Evolutionary conservation across 2,329 filamentous ascomycete genomes (phyloP).

Genomic region (Neopestalotiopsis sp.): DNA sequence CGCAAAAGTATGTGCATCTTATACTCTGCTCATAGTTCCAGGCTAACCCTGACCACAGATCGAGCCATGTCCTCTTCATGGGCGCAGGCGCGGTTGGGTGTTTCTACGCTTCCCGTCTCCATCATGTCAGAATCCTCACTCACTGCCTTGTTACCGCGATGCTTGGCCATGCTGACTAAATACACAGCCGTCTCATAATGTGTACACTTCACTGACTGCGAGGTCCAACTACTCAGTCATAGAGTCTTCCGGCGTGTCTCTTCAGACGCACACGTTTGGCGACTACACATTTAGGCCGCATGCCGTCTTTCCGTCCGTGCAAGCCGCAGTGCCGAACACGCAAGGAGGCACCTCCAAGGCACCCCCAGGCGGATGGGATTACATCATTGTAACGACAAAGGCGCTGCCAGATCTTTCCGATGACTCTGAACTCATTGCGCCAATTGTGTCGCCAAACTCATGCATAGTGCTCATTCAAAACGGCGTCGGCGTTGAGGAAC

Average conservation of each 20-base stretch:
- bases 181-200: slow-evolving; percentile 50
- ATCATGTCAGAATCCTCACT: slow-evolving; percentile 50
- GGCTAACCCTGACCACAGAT: slow-evolving; percentile 31
- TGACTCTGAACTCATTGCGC: slow-evolving; percentile 65
- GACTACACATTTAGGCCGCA: slow-evolving; percentile 68
- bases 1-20: not conserved
- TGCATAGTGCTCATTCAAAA: slow-evolving; percentile 73
- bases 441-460: slow-evolving; percentile 59
- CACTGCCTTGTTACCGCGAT: not conserved
- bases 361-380: slow-evolving; percentile 57
- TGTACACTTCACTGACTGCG: slow-evolving; percentile 72
- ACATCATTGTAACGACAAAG: slow-evolving; percentile 73
- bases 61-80: slow-evolving; percentile 67
- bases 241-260: slow-evolving; percentile 61
- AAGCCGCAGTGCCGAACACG: slow-evolving; percentile 51
- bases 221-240: slow-evolving; percentile 75
- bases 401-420: slow-evolving; percentile 68
- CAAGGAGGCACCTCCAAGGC: slow-evolving; percentile 9
- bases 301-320: slow-evolving; percentile 65
- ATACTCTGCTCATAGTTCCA: not conserved
- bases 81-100: slow-evolving; percentile 75
- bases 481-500: slow-evolving; percentile 71
- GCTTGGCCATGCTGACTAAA: not conserved
- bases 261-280: slow-evolving; percentile 71
- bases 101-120: slow-evolving; percentile 73